Evolutionary conservation across 1,284 basidiomycete species (phyloP).

Genomic region (Malassezia sp.): DNA sequence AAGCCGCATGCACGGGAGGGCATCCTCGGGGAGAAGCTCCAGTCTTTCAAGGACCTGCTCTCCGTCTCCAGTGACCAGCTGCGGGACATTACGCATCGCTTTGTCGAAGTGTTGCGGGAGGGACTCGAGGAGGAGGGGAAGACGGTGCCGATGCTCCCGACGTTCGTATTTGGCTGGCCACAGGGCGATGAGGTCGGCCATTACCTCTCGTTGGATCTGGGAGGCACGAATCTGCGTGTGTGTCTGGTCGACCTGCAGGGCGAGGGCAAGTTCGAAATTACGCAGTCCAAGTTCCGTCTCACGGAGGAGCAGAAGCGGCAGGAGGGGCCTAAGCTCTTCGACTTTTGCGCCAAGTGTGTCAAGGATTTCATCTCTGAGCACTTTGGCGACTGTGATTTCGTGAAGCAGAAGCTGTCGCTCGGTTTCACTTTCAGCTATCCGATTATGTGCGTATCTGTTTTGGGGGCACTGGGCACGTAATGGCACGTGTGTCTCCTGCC

Average conservation of each 20-base stretch:
- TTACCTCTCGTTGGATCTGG: conserved; percentile 85
- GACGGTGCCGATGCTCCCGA: conserved; percentile 91
- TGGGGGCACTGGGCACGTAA: no score
- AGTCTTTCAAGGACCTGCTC: conserved; percentile 35
- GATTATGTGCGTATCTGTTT: no score
- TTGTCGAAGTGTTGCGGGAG: conserved; percentile 78
- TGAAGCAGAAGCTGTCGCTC: conserved; percentile 51
- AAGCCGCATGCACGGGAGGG: conserved; percentile 27
- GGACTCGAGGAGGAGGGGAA: conserved; percentile 74
- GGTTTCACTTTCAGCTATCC: conserved; percentile 17
- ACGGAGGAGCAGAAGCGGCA: conserved; percentile 96
- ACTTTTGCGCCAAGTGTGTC: conserved; percentile 91
- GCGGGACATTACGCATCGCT: conserved; percentile 70
- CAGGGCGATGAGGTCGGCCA: conserved; percentile 78
- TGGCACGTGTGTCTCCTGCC: neutral
- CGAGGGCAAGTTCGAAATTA: conserved; percentile 89
- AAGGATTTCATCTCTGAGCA: conserved; percentile 78
- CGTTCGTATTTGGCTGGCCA: conserved; percentile 94
- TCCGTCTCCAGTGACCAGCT: conserved; percentile 37
- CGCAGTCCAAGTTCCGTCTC: conserved; percentile 90
- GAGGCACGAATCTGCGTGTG: conserved; percentile 86
- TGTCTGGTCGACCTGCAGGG: conserved; percentile 88
- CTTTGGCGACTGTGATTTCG: conserved; percentile 58
- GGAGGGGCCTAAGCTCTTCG: conserved; percentile 86
- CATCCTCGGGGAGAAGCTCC: conserved; percentile 25